Evolutionary conservation across 2,329 filamentous ascomycete genomes (phyloP).

Genomic region (Colletotrichum cordylinicola): DNA sequence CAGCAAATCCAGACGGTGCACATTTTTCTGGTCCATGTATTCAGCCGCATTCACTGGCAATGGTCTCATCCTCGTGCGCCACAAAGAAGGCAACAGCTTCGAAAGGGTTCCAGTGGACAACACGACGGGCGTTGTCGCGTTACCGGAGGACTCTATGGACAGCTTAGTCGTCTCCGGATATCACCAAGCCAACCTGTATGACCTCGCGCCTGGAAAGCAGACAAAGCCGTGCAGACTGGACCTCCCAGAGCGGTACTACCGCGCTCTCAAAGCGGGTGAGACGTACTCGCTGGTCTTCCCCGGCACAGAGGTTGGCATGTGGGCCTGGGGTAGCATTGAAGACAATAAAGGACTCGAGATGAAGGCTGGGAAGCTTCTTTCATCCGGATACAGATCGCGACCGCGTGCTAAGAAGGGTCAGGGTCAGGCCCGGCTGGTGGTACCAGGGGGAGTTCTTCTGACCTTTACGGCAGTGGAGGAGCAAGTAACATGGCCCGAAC

Average conservation of each 20-base stretch:
- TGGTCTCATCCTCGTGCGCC: not conserved
- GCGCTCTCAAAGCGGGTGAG: not conserved
- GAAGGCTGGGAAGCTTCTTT: not conserved
- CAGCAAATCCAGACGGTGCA: not conserved
- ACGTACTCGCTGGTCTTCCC: not conserved
- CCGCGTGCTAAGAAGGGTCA: not conserved
- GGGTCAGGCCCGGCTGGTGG: not conserved
- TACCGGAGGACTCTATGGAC: not conserved
- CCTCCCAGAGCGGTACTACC: not conserved
- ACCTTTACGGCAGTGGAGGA: not conserved
- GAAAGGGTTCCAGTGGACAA: not conserved
- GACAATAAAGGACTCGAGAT: not conserved
- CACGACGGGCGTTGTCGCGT: not conserved
- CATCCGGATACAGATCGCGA: not conserved
- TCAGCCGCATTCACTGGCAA: not conserved
- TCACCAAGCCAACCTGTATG: not conserved
- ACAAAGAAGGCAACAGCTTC: not conserved
- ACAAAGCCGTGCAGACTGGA: not conserved
- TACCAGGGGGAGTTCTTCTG: not conserved
- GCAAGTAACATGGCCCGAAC: not conserved
- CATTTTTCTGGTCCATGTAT: not conserved
- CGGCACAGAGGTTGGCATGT: not conserved
- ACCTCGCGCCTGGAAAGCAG: not conserved
- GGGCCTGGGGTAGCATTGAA: not conserved
- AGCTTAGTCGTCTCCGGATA: not conserved